Evolutionary conservation across 108 stramenopile species (phyloP).

Genomic region (Discostella stelligeroides): DNA sequence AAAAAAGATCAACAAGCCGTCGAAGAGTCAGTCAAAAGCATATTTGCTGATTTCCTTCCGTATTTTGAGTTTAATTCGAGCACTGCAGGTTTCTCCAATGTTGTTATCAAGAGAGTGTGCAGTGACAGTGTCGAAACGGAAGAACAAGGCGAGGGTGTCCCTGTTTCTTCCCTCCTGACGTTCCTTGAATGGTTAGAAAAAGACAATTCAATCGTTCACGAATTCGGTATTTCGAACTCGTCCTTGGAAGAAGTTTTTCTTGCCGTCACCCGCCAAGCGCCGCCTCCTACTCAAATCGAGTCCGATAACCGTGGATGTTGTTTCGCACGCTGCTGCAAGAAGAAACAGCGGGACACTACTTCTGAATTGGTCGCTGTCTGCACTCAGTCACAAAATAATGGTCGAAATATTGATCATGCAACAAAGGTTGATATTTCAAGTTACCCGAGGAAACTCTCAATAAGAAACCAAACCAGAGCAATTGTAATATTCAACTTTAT

Average conservation of each 20-base stretch:
- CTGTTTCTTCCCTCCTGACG: slow-evolving; percentile 31
- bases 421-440: slow-evolving; percentile 10
- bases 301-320: slow-evolving; percentile 21
- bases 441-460: slow-evolving; percentile 36
- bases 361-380: neutral
- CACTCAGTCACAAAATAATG: neutral
- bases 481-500: slow-evolving; percentile 22
- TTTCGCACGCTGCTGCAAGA: slow-evolving; percentile 15
- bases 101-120: slow-evolving; percentile 45
- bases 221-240: slow-evolving; percentile 66
- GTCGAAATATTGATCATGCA: slow-evolving; percentile 2
- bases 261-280: slow-evolving; percentile 42
- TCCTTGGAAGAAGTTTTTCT: slow-evolving; percentile 68
- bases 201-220: slow-evolving; percentile 40
- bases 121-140: slow-evolving; percentile 22
- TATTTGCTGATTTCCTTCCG: slow-evolving; percentile 24
- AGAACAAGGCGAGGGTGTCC: slow-evolving; percentile 44
- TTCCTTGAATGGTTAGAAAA: slow-evolving; percentile 56
- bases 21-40: slow-evolving; percentile 20
- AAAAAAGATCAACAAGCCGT: slow-evolving; percentile 38
- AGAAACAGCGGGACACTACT: slow-evolving; percentile 1
- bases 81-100: slow-evolving; percentile 45
- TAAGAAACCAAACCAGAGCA: slow-evolving; percentile 33
- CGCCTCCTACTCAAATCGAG: slow-evolving; percentile 9
- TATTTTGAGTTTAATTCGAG: slow-evolving; percentile 33